A percentile compares a stretch with the other conserved stretches of the same genome.
phyloP scores from a whole-genome alignment of 306 rosid genomes.

The Corylus americana region DNA sequence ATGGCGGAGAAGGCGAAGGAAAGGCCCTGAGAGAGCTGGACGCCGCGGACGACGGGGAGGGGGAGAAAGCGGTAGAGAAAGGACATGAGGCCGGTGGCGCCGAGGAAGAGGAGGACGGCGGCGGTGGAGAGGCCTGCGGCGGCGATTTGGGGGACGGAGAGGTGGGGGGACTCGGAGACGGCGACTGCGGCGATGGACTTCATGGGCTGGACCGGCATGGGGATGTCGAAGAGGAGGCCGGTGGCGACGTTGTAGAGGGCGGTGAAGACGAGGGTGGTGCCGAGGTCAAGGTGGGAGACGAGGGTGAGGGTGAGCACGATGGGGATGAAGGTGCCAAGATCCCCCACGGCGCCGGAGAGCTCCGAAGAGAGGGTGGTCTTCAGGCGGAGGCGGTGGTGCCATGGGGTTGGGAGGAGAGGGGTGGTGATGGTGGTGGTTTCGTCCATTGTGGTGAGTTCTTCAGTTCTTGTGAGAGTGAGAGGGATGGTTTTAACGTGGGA shows the following conservation, averaged over 20 bases:
- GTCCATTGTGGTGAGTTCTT: not conserved
- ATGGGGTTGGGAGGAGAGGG: conserved; percentile 28
- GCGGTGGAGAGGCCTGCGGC: conserved; percentile 81
- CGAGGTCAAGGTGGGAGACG: conserved; percentile 62
- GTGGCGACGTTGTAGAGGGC: conserved; percentile 73
- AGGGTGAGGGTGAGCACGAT: conserved; percentile 63
- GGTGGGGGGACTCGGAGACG: conserved; percentile 62
- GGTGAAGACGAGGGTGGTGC: conserved; percentile 73
- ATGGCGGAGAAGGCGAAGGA: conserved; percentile 72
- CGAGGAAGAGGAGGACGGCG: conserved; percentile 65
- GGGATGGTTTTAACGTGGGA: not conserved
- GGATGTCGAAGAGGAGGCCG: conserved; percentile 76
- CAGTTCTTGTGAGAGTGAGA: not conserved
- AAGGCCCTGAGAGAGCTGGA: conserved; percentile 88
- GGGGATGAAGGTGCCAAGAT: conserved; percentile 80
- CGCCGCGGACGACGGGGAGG: conserved; percentile 83
- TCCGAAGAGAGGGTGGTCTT: conserved; percentile 54
- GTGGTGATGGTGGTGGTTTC: conserved; percentile 22
- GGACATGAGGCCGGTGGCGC: conserved; percentile 75
- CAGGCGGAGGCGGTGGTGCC: conserved; percentile 35
- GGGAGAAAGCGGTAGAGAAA: conserved; percentile 75
- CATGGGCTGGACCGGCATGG: conserved; percentile 96
- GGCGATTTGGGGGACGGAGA: conserved; percentile 68
- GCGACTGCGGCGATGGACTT: conserved; percentile 92
- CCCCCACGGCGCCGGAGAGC: conserved; percentile 83